Evolutionary conservation across 225 moss, liverwort and hornwort species (phyloP).

Genomic region (Asterella californica): DNA sequence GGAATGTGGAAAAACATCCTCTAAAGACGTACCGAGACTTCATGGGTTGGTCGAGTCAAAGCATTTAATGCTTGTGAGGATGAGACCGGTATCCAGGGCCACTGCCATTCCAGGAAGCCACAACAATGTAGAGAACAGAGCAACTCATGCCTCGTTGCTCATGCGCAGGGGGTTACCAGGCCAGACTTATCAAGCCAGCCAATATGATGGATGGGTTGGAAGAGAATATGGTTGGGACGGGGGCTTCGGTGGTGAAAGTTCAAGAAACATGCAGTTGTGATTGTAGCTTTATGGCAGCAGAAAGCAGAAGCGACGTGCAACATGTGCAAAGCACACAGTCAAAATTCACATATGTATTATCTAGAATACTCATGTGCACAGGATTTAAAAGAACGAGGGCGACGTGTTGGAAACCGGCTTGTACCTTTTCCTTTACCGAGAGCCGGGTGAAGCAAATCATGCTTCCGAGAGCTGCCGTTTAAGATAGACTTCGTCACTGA

Average conservation of each 20-base stretch:
- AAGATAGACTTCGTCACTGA: no score
- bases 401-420: neutral
- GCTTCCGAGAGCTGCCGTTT: no score
- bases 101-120: no score
- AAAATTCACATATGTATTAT: no score
- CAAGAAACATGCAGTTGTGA: neutral
- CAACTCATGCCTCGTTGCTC: no score
- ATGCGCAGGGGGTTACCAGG: neutral
- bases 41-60: no score
- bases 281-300: neutral
- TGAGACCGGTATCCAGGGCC: no score
- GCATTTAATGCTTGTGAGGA: no score
- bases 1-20: neutral
- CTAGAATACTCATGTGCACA: neutral
- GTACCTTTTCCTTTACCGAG: neutral
- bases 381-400: neutral
- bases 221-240: neutral
- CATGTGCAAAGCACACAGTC: neutral
- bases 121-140: neutral
- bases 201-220: neutral
- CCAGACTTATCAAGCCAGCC: neutral
- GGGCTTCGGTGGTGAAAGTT: neutral
- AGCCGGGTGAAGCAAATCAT: neutral
- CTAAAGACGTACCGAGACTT: neutral
- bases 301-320: neutral